These are phyloP conservation scores for Neoarthrinium moseri DNA, from an alignment of 2,329 filamentous ascomycete genomes.

Conservation along the genomic window DNA sequence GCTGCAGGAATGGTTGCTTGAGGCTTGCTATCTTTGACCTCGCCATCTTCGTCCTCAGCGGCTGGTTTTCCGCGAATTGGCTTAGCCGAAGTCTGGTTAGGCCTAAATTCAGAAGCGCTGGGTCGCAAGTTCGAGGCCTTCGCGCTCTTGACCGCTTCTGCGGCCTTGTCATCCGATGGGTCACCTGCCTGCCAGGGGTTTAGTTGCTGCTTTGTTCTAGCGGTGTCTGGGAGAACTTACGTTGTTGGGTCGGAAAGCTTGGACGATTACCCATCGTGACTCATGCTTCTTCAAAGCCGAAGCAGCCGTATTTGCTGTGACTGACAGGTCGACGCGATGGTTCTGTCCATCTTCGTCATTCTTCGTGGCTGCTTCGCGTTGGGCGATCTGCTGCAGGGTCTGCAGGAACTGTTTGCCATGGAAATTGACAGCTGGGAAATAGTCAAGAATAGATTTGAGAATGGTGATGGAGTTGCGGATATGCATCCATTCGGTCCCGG, in stretches of 20 bases:
- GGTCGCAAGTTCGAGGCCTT: conserved; percentile 49
- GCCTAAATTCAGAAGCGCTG: conserved; percentile 64
- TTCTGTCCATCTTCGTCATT: conserved; percentile 51
- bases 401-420: conserved; percentile 70
- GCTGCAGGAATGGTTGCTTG: conserved; percentile 5
- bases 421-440: conserved; percentile 87
- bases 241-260: conserved; percentile 66
- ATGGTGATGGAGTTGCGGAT: conserved; percentile 94
- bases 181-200: conserved; percentile 40
- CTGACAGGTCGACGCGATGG: conserved; percentile 70
- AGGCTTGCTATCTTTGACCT: conserved; percentile 61
- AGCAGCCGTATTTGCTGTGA: conserved; percentile 69
- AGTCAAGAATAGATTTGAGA: conserved; percentile 74
- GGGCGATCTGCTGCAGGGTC: conserved; percentile 64
- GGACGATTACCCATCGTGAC: conserved; percentile 70
- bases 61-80: conserved; percentile 29
- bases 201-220: conserved; percentile 22
- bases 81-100: conserved; percentile 17
- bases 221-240: conserved; percentile 40
- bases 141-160: conserved; percentile 27
- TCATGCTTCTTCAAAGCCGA: conserved; percentile 68
- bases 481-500: conserved; percentile 90
- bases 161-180: conserved; percentile 34
- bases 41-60: conserved; percentile 67
- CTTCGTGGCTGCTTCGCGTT: conserved; percentile 56